Evolutionary conservation across 1,139 yeast species (phyloP).

Genomic region (Pichia sp.): DNA sequence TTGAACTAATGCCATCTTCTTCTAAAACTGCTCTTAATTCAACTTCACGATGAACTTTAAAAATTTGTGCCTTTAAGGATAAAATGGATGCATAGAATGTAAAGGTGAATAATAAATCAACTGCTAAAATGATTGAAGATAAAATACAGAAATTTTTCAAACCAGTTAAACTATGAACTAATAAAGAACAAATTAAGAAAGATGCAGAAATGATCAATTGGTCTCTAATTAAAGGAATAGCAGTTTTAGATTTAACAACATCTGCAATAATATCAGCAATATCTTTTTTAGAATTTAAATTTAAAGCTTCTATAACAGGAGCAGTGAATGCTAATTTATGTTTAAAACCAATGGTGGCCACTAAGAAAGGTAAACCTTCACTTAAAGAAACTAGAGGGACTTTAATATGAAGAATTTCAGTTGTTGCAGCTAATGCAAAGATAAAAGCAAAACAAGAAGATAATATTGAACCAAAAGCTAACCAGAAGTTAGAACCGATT

Average conservation of each 20-base stretch:
- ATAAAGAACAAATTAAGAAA: constrained; percentile 58
- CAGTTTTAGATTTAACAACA: constrained; percentile 64
- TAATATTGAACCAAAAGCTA: constrained; percentile 74
- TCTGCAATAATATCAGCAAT: constrained; percentile 44
- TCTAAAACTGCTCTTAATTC: constrained; percentile 76
- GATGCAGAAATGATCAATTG: constrained; percentile 72
- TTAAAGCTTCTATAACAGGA: constrained; percentile 42
- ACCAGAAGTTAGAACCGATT: constrained; percentile 84
- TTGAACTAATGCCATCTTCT: constrained; percentile 84
- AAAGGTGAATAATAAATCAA: constrained; percentile 67
- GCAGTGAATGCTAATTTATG: constrained; percentile 76
- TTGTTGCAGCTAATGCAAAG: constrained; percentile 69
- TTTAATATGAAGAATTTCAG: constrained; percentile 44
- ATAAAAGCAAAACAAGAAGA: constrained; percentile 84
- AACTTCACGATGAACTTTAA: constrained; percentile 80
- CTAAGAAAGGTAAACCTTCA: constrained; percentile 92
- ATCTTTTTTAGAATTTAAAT: constrained; percentile 37
- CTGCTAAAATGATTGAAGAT: constrained; percentile 64
- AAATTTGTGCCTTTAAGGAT: constrained; percentile 84
- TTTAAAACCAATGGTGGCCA: constrained; percentile 89
- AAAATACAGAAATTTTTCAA: constrained; percentile 79
- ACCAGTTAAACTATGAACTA: constrained; percentile 69
- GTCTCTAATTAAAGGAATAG: constrained; percentile 64
- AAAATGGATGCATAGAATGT: constrained; percentile 85
- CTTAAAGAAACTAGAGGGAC: constrained; percentile 73